Conservation (phyloP, 352 stramenopile genomes). For the Peronosclerospora sorghi region DNA sequence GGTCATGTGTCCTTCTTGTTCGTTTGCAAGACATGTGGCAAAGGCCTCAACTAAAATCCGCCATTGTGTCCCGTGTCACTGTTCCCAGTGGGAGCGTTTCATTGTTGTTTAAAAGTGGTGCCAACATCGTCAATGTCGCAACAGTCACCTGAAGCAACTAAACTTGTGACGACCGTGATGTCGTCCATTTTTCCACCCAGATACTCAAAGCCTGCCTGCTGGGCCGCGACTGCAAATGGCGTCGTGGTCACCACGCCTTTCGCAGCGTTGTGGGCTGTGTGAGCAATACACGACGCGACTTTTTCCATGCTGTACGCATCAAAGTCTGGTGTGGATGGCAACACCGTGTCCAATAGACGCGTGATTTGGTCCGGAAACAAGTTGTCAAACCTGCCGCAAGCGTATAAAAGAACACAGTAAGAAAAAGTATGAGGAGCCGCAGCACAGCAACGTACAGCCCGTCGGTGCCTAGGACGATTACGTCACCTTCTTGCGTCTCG, state of each 20-base stretch:
- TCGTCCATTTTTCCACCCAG: constrained; percentile 86
- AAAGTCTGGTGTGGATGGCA: constrained; percentile 37
- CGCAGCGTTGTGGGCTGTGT: constrained; percentile 69
- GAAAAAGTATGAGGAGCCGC: neutral
- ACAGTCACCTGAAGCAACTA: constrained; percentile 36
- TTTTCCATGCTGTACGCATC: constrained; percentile 62
- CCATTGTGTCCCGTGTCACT: too few relatives aligned
- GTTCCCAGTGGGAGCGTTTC: too few relatives aligned
- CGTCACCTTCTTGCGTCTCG: constrained; percentile 75
- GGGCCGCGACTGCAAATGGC: constrained; percentile 63
- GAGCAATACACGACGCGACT: constrained; percentile 63
- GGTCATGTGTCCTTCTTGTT: too few relatives aligned
- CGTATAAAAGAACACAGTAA: neutral
- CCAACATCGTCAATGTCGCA: too few relatives aligned
- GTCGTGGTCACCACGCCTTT: constrained; percentile 62
- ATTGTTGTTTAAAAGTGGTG: too few relatives aligned
- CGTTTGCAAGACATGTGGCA: too few relatives aligned
- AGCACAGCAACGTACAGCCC: constrained; percentile 59
- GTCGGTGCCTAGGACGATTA: constrained; percentile 90
- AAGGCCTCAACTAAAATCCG: too few relatives aligned
- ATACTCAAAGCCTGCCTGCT: constrained; percentile 70
- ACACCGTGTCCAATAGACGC: constrained; percentile 48
- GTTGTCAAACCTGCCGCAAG: constrained; percentile 87
- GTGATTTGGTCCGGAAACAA: constrained; percentile 84
- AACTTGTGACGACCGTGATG: constrained; percentile 80